Conservation (phyloP, 2,329 filamentous ascomycete genomes). For the Dothistroma pini region DNA sequence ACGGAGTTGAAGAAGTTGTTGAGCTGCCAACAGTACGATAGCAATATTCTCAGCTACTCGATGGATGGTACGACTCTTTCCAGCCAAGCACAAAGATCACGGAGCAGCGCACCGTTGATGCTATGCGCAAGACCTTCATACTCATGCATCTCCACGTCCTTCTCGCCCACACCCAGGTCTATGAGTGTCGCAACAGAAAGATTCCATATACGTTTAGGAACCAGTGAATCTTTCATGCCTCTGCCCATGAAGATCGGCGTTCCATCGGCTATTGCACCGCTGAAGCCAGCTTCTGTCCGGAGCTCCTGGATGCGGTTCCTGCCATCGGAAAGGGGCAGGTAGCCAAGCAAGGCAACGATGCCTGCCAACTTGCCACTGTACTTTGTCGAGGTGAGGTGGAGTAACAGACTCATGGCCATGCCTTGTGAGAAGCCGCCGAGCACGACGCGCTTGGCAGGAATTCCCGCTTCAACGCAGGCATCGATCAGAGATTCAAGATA, state of each 20-base stretch:
- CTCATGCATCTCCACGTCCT: slow-evolving; percentile 39
- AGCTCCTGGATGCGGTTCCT: slow-evolving; percentile 13
- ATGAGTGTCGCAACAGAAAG: slow-evolving; percentile 36
- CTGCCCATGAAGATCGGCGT: slow-evolving; percentile 46
- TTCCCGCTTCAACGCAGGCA: slow-evolving; percentile 39
- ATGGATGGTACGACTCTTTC: slow-evolving; percentile 36
- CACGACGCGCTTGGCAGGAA: slow-evolving; percentile 43
- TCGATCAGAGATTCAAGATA: slow-evolving; percentile 45
- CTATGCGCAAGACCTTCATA: slow-evolving; percentile 49
- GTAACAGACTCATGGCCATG: slow-evolving; percentile 44
- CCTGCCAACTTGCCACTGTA: slow-evolving; percentile 41
- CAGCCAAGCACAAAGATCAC: slow-evolving; percentile 44
- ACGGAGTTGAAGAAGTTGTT: no score
- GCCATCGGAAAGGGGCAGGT: slow-evolving; percentile 40
- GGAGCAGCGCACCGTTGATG: slow-evolving; percentile 40
- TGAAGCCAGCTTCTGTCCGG: slow-evolving; percentile 4
- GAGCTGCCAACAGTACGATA: no score
- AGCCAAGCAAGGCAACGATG: slow-evolving; percentile 43
- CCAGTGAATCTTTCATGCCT: slow-evolving; percentile 44
- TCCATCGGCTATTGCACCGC: slow-evolving; percentile 35
- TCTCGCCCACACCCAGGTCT: slow-evolving; percentile 38
- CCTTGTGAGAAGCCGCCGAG: slow-evolving; percentile 50
- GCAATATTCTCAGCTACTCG: background rate
- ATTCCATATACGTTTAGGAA: slow-evolving; percentile 41
- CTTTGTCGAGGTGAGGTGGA: slow-evolving; percentile 39